These are phyloP conservation scores for Acanthamoeba culbertsoni DNA, from an alignment of 208 protist species.

Conservation along the genomic window DNA sequence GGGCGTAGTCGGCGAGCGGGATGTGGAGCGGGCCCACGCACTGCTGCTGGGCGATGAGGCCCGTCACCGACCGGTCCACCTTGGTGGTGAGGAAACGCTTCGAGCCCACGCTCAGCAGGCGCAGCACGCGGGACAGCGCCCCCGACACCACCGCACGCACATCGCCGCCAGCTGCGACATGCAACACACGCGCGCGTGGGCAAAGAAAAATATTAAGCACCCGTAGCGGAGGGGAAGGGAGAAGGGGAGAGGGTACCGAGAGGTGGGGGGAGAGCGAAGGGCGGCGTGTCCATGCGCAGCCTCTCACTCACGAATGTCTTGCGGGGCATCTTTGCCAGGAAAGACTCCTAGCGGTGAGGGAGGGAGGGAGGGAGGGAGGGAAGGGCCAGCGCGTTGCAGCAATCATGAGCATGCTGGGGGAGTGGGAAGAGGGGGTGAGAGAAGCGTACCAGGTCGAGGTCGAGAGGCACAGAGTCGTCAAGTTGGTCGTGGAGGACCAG, in stretches of 20 bases:
- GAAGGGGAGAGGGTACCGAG: not conserved
- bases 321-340: conserved; percentile 77
- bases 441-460: conserved; percentile 27
- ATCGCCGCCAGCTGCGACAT: not conserved
- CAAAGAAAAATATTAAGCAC: not conserved
- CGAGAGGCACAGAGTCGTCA: conserved; percentile 58
- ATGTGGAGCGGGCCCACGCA: conserved; percentile 84
- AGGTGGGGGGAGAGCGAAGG: conserved; percentile 58
- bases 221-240: not conserved
- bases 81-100: conserved; percentile 87
- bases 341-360: too few relatives aligned
- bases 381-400: too few relatives aligned
- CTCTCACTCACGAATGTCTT: conserved; percentile 73
- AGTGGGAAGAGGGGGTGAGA: too few relatives aligned
- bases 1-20: conserved; percentile 79
- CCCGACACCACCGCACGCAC: not conserved
- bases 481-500: conserved; percentile 64
- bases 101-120: conserved; percentile 81
- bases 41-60: conserved; percentile 85
- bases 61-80: conserved; percentile 83
- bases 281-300: not conserved
- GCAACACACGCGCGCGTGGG: not conserved
- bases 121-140: conserved; percentile 60
- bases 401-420: too few relatives aligned
- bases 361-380: too few relatives aligned